Percentiles rank a stretch among this genome's conserved stretches.
Evolutionary conservation across 441 rosid species (phyloP).

Genomic region (Bruguiera hainesii): DNA sequence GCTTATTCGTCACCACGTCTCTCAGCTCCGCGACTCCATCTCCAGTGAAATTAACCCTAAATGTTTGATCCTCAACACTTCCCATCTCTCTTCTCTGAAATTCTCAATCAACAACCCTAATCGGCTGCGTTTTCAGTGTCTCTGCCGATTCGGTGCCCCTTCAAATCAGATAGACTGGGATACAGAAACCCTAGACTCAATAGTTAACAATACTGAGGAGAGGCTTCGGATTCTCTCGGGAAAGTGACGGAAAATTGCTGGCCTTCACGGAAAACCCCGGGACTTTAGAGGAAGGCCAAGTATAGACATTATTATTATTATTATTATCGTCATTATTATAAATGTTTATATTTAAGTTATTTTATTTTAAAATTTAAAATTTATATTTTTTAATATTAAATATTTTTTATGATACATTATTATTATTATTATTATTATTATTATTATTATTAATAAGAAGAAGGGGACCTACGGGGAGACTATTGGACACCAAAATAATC

Average conservation of each 20-base stretch:
- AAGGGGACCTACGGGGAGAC: too few species aligned
- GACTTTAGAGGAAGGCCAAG: neutral
- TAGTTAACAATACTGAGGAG: neutral
- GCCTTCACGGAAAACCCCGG: constrained; percentile 12
- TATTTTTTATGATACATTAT: too few species aligned
- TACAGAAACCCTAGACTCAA: constrained; percentile 14
- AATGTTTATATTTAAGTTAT: too few species aligned
- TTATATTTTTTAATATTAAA: too few species aligned
- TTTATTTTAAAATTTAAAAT: too few species aligned
- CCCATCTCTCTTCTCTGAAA: constrained; percentile 20
- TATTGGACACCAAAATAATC: too few species aligned
- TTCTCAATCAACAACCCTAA: constrained; percentile 11
- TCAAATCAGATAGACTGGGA: neutral
- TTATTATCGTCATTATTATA: too few species aligned
- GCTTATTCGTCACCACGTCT: constrained; percentile 61
- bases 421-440: too few species aligned
- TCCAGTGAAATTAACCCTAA: constrained; percentile 58
- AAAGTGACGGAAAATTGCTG: neutral
- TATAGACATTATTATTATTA: too few species aligned
- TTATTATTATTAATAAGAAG: too few species aligned
- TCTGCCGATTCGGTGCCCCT: neutral
- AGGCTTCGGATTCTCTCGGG: constrained; percentile 2
- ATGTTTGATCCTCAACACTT: constrained; percentile 72
- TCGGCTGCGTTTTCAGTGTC: neutral
- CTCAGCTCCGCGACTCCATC: constrained; percentile 72